A percentile compares a stretch with the other conserved stretches of the same genome.
Conservation (phyloP, 1,284 basidiomycete genomes). For the Cutaneotrichosporon mucoides region DNA sequence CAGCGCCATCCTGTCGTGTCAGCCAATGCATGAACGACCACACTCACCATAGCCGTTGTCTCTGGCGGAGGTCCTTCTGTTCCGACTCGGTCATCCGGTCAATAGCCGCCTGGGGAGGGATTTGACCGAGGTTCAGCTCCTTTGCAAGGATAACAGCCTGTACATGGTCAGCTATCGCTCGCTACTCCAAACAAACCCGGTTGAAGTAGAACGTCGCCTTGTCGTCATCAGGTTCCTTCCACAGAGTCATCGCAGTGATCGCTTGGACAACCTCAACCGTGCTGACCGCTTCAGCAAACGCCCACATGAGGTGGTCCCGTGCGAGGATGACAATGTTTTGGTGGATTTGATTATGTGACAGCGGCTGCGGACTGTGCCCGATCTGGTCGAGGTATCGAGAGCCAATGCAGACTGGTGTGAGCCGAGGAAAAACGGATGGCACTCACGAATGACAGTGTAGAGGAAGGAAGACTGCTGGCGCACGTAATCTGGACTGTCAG, state of each 20-base stretch:
- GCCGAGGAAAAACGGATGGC: background rate
- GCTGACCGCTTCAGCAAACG: conserved; percentile 31
- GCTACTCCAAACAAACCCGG: conserved; percentile 19
- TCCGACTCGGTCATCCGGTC: conserved; percentile 22
- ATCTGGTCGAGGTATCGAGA: conserved; percentile 28
- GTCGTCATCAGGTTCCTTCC: conserved; percentile 42
- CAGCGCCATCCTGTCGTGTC: conserved; percentile 27
- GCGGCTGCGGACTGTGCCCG: conserved; percentile 17
- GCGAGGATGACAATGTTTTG: conserved; percentile 35
- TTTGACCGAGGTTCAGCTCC: conserved; percentile 32
- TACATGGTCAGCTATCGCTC: background rate
- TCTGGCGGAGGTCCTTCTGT: conserved; percentile 21
- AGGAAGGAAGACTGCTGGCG: conserved; percentile 31
- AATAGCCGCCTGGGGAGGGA: conserved; percentile 18
- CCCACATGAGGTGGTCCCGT: conserved; percentile 32
- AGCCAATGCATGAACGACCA: background rate
- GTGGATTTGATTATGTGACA: conserved; percentile 29
- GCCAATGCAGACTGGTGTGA: conserved; percentile 26
- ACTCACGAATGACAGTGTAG: conserved; percentile 34
- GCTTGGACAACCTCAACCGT: conserved; percentile 33
- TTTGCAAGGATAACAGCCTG: conserved; percentile 35
- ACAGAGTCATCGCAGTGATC: conserved; percentile 27
- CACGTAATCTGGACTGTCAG: conserved; percentile 24
- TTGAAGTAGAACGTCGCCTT: conserved; percentile 38
- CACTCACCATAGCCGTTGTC: conserved; percentile 31